Conservation (phyloP, 2,329 filamentous ascomycete species). For the Aspergillus costaricaensis region DNA sequence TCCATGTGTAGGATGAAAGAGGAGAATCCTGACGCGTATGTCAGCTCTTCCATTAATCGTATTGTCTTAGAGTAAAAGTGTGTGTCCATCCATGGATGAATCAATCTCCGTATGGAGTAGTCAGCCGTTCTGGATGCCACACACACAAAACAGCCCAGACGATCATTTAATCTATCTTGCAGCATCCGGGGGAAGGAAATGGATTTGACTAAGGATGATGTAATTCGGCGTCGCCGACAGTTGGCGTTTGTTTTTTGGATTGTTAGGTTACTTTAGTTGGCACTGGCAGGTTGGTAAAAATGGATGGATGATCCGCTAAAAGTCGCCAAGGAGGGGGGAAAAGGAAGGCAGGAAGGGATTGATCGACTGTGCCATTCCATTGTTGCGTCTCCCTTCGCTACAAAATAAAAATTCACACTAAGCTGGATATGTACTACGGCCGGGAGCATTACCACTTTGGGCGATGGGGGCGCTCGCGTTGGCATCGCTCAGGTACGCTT, state of each 20-base stretch:
- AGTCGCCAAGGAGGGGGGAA: background rate
- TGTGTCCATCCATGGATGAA: too few species aligned
- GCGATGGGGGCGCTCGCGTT: background rate
- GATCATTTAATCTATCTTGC: conserved; percentile 3
- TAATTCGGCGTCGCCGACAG: conserved; percentile 11
- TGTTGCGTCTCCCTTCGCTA: background rate
- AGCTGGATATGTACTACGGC: background rate
- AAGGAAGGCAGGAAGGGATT: background rate
- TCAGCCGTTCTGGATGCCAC: too few species aligned
- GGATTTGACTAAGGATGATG: conserved; percentile 8
- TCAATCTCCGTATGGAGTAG: too few species aligned
- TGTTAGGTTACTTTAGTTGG: too few species aligned
- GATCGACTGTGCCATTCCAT: conserved; percentile 6
- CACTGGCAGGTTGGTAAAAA: background rate
- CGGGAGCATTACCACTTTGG: conserved; percentile 16
- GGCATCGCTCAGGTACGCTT: conserved; percentile 5
- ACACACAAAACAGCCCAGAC: background rate
- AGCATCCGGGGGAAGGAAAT: background rate
- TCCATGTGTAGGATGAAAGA: too few species aligned
- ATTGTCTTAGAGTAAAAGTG: too few species aligned
- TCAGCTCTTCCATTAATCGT: too few species aligned
- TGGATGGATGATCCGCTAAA: too few species aligned
- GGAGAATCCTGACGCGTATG: too few species aligned
- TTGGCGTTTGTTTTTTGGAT: background rate
- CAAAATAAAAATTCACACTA: too few species aligned